Base-by-base conservation (phyloP, 768 basidiomycete genomes). In the Sporobolomyces roseus region DNA sequence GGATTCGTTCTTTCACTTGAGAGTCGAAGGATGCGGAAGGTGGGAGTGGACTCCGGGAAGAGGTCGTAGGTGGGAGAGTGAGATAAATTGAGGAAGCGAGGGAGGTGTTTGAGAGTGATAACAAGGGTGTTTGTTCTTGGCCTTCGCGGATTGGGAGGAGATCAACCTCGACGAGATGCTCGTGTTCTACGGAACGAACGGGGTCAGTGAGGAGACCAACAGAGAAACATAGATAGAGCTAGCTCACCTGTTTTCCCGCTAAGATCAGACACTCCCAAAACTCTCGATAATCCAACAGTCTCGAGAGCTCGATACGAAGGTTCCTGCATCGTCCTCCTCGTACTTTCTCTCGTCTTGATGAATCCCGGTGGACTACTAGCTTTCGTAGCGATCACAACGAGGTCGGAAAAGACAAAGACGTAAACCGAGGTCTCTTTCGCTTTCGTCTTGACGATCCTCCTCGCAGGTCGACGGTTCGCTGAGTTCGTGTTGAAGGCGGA, bases 341-440 rank as follows among this genome's bases (percentile, higher is more conserved):
- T 35, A 32, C 27, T 54, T 50, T 61, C 23, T 9, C 76, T 77
- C n/a, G 49, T 65, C n/a, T 36, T 60, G 45, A 77, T n/a, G n/a
- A n/a, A n/a, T n/a, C n/a, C 65, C 29, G 65, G 16, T 23, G 48
- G 41, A 16, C 73, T 66, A 64, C 69, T 52, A 1, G 67, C 68
- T n/a, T 80, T 79, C 29, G 79, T 79, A 23, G 85, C 83, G 33
- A 90, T 76, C n/a, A 91, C 72, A 54, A 89, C 76, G 36, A 91
- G 64, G 77, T 92, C 89, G 23, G 84, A 84, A 78, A 91, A 89
- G 19, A 88, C 82, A 63, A 85, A 81, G 21, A 77, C 73, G 45
- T 60, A 58, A n/a, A 74, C 58, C n/a, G 59, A 21, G 25, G 66
- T 43, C 46, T 71, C 74, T 54, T 70, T 75, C 41, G 65, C 71